Evolutionary conservation across 352 stramenopile species (phyloP), one percentile per base, ranked within the genome.

Genomic region (Phytophthora capsici): DNA sequence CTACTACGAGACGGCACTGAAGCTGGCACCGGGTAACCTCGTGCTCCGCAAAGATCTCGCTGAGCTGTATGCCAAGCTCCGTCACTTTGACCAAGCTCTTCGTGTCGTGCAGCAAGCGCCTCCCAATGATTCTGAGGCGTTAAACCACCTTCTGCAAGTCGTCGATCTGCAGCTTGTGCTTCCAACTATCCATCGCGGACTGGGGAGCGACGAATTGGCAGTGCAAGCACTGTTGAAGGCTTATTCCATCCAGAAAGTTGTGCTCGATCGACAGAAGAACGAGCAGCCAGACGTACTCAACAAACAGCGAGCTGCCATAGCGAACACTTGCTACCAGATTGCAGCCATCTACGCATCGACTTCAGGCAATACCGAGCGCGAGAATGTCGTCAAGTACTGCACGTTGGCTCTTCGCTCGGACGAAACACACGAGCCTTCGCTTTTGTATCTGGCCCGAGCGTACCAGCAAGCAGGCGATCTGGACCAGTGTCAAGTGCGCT

Each of bases 1-100:
- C 25, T 98, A 98, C 78, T 98, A 98, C 69, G 86, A 97, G 56
- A 91, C 82, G 25, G 91, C 94, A 12, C 64, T 98, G 40, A 86
- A 94, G 41, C 72, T 94, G 34, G 73, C 85, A 16, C 82, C 89
- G 12, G 64, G 69, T 16, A 95, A 94, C 56, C 77, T 93, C 16
- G 64, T 89, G 40, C 59, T 98, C 12, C 84, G 92, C 17, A 93
- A 93, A 61, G 93, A 98, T 66, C 77, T 98, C 4, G 90, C 90
- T 1, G 86, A 93, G 59, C 65, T 98, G 20, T 98, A 96, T 65
- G 60, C 90, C 8, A 95, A 96, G 62, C 73, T 98, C 13, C 71
- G 75, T 0, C 86, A 96, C 50, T 96, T 80, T 45, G 89, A 98
- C 38, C 78, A 94, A 38, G 90, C 93, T 3, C 66, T 90, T 12